Evolutionary conservation across 1,284 basidiomycete genomes (phyloP).

Genomic region (Fomitopsis betulina): DNA sequence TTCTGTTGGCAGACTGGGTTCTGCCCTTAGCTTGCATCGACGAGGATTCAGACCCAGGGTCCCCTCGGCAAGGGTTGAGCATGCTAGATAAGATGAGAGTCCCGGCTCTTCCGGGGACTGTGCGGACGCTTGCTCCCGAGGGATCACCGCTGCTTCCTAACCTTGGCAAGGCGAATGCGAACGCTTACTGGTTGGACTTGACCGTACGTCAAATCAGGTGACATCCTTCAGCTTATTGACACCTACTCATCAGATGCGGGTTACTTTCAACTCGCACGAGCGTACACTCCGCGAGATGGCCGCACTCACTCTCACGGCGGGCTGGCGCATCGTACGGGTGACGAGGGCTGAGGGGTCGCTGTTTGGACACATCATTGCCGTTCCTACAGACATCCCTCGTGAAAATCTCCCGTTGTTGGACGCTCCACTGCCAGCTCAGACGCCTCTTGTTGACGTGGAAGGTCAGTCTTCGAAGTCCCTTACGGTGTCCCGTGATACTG

Average conservation of each 20-base stretch:
- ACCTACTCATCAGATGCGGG: constrained; percentile 48
- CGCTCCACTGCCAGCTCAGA: constrained; percentile 1
- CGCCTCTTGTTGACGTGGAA: neutral
- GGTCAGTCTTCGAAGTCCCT: neutral
- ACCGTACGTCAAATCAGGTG: constrained; percentile 38
- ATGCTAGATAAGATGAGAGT: constrained; percentile 15
- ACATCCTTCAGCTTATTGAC: constrained; percentile 5
- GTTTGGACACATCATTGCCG: constrained; percentile 64
- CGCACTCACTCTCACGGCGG: constrained; percentile 51
- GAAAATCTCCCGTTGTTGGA: constrained; percentile 15
- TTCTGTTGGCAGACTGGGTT: constrained; percentile 66
- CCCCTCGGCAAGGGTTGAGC: constrained; percentile 27
- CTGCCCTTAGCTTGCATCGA: constrained; percentile 65
- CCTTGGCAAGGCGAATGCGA: constrained; percentile 64
- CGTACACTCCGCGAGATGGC: constrained; percentile 64
- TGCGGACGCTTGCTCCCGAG: constrained; percentile 35
- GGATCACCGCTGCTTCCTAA: constrained; percentile 57
- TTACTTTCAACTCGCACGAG: constrained; percentile 65
- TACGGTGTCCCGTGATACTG: too few relatives aligned
- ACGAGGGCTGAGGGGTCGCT: constrained; percentile 53
- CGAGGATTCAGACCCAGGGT: constrained; percentile 22
- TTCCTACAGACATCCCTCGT: constrained; percentile 46
- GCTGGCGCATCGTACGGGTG: constrained; percentile 63
- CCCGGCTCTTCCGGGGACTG: constrained; percentile 23
- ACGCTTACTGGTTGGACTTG: constrained; percentile 70